These are phyloP conservation scores for Globisporangium irregulare DNA, from an alignment of 352 stramenopile genomes.

Conservation along the genomic window DNA sequence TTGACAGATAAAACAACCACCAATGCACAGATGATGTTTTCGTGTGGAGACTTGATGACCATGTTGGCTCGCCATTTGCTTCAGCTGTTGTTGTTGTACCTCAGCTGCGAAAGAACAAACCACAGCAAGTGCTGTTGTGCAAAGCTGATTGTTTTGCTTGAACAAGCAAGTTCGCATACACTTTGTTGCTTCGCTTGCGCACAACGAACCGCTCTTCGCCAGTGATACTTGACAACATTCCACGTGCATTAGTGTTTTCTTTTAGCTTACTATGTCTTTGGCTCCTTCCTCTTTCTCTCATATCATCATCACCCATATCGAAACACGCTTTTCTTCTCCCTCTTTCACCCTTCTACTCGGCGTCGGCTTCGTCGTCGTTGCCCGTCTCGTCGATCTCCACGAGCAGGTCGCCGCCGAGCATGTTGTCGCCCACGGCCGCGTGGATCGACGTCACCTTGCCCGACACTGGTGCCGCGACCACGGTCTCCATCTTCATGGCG, in stretches of 20 bases:
- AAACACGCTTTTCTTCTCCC: slow-evolving; percentile 1
- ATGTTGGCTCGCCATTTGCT: neutral
- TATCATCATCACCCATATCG: slow-evolving; percentile 3
- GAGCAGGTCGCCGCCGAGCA: slow-evolving; percentile 93
- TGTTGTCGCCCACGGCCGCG: slow-evolving; percentile 92
- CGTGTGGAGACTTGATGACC: neutral
- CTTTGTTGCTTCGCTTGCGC: neutral
- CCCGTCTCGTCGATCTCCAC: slow-evolving; percentile 93
- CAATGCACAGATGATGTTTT: neutral
- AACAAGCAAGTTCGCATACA: no score
- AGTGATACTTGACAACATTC: neutral
- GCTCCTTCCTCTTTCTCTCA: neutral
- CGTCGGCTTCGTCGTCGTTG: slow-evolving; percentile 32
- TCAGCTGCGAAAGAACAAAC: neutral
- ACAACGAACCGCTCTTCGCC: neutral
- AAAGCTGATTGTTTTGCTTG: neutral
- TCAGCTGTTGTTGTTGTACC: neutral
- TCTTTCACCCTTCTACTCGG: slow-evolving; percentile 4
- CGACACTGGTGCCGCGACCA: slow-evolving; percentile 88
- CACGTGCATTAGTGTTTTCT: neutral
- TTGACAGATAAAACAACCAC: neutral
- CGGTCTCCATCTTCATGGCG: slow-evolving; percentile 99
- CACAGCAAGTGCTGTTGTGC: neutral
- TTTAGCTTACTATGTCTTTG: neutral
- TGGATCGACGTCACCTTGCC: slow-evolving; percentile 91